Evolutionary conservation across 352 stramenopile species (phyloP), one percentile per base, ranked within the genome.

Genomic region (Phytophthora palmivora): DNA sequence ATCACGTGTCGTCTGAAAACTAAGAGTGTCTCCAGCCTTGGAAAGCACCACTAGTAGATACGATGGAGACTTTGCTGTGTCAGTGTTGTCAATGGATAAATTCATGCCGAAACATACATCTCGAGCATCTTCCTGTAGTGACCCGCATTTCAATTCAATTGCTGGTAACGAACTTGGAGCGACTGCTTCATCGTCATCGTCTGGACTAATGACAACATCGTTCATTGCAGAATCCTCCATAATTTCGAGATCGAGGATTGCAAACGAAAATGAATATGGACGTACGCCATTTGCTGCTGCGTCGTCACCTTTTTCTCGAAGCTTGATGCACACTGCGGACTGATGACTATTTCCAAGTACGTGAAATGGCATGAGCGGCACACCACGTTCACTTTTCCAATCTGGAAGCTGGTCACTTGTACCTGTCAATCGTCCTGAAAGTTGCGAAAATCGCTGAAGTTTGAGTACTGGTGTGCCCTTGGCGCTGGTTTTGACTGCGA

Each of bases 321-420:
- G 72, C 48, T 85, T 84, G 10, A 92, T 56, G 16, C 78, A 91
- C 22, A 84, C 28, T 11, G 59, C 65, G 0, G 75, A 79, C 52
- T 89, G 78, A 8, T 62, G 39, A 15, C 72, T 56, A 47, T 74
- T 91, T 11, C 38, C 50, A 6, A 76, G 46, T 4, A 89, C 24
- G 55, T 74, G 67, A 57, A 84, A 89, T 10, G 81, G 84, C 12
- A 84, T 22, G 2, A 92, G 72, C 18, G 70, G 36, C 9, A 78
- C 59, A 6, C 68, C 70, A n/a, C 78, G 66, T 38, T 85, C 79
- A 43, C 74, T 91, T 51, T 79, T 84, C 76, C 79, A 93, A 21
- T 78, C 65, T 2, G 74, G 76, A 28, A 91, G 67, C 34, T 85
- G 86, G 33, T 85, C 72, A 19, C 62, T 67, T 10, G 74, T 65